These are phyloP conservation scores for Oryza rufipogon DNA, from an alignment of 176 grass and related monocot genomes.

Conservation along the genomic window DNA sequence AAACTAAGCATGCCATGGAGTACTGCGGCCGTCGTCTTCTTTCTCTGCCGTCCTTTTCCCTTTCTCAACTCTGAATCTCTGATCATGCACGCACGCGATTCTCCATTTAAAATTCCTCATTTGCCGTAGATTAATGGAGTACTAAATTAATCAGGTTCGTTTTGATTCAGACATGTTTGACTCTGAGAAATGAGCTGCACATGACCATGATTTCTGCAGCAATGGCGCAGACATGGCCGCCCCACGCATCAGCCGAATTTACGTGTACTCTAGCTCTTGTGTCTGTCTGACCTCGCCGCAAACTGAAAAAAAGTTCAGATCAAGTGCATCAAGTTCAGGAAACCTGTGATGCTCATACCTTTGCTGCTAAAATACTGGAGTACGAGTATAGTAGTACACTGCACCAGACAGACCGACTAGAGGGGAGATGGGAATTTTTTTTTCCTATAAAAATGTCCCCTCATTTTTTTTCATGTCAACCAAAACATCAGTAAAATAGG, in stretches of 20 bases:
- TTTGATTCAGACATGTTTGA: background rate
- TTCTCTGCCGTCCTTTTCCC: background rate
- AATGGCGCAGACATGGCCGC: background rate
- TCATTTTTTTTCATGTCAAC: too few relatives aligned
- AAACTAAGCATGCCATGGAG: background rate
- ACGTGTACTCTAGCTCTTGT: conserved; percentile 5
- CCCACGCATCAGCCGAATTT: background rate
- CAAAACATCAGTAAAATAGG: too few relatives aligned
- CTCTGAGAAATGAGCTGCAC: background rate
- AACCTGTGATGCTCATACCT: background rate
- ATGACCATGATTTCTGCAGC: conserved; percentile 24
- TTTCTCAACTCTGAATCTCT: background rate
- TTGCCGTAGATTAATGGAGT: background rate
- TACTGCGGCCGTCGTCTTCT: background rate
- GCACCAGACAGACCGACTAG: too few relatives aligned
- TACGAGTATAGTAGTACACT: too few relatives aligned
- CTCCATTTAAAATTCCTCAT: background rate
- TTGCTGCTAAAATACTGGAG: background rate
- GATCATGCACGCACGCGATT: background rate
- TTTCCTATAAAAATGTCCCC: too few relatives aligned
- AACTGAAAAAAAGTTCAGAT: background rate
- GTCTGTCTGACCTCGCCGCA: background rate
- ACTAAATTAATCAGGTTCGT: background rate
- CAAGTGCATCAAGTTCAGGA: background rate
- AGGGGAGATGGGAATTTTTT: background rate